Conservation (phyloP, 805 yeast genomes). For the Blastobotrys terrestris region DNA sequence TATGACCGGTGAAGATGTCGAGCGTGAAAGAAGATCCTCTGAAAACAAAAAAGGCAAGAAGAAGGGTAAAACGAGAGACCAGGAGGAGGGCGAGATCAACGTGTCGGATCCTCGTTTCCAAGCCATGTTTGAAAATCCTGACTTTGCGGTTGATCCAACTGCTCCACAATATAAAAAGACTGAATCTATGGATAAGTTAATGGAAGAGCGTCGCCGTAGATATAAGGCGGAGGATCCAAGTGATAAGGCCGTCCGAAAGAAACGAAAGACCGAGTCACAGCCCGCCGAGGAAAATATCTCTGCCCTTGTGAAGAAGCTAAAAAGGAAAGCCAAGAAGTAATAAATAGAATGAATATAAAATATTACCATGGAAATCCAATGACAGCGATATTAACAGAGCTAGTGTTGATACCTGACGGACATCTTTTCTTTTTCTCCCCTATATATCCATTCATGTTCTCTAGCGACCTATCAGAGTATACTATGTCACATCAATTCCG, state of each 20-base stretch:
- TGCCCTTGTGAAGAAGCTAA: constrained; percentile 70
- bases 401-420: too few species aligned
- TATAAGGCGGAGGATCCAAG: constrained; percentile 7
- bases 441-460: too few species aligned
- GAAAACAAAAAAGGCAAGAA: constrained; percentile 56
- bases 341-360: too few species aligned
- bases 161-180: constrained; percentile 87
- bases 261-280: constrained; percentile 7
- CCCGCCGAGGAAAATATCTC: constrained; percentile 50
- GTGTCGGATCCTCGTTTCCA: constrained; percentile 79
- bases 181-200: constrained; percentile 72
- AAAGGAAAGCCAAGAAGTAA: constrained; percentile 23
- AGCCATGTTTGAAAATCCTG: constrained; percentile 77
- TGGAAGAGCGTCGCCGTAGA: constrained; percentile 56
- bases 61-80: constrained; percentile 33
- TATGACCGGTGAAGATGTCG: constrained; percentile 18
- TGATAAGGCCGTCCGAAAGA: constrained; percentile 4
- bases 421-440: too few species aligned
- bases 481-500: too few species aligned
- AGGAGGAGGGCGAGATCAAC: constrained; percentile 50
- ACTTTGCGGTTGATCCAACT: constrained; percentile 91
- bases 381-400: too few species aligned
- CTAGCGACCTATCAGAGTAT: too few species aligned
- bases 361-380: too few species aligned
- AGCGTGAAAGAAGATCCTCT: constrained; percentile 45